Evolutionary conservation across 1,139 yeast species (phyloP).

Genomic region (Hyphopichia khmerensis): DNA sequence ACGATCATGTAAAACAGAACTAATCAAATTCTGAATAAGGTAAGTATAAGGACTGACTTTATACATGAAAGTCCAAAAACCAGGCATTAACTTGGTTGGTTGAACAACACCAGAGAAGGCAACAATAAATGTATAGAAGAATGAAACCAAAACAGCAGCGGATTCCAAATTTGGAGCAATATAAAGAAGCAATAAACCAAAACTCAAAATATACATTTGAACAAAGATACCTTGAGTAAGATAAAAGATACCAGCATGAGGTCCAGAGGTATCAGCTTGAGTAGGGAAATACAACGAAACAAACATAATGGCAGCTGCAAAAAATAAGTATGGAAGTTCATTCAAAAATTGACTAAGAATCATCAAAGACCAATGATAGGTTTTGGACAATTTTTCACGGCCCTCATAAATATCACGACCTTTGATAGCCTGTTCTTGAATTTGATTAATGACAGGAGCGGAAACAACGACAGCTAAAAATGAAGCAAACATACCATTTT

Average conservation of each 20-base stretch:
- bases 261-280: conserved; percentile 28
- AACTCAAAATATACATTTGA: conserved; percentile 33
- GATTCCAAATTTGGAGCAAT: conserved; percentile 37
- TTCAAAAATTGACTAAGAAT: conserved; percentile 63
- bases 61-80: conserved; percentile 40
- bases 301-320: conserved; percentile 64
- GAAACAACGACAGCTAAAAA: conserved; percentile 54
- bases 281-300: conserved; percentile 82
- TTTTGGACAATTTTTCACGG: conserved; percentile 30
- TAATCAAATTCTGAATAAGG: conserved; percentile 49
- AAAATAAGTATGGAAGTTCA: conserved; percentile 74
- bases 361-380: conserved; percentile 28
- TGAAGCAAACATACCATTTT: conserved; percentile 49
- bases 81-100: conserved; percentile 24
- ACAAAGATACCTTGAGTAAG: conserved; percentile 46
- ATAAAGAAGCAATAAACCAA: conserved; percentile 39
- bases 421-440: conserved; percentile 28
- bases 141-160: conserved; percentile 33
- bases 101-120: conserved; percentile 36
- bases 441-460: conserved; percentile 54
- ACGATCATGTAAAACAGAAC: conserved; percentile 25
- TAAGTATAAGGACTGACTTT: conserved; percentile 31
- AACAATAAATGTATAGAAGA: conserved; percentile 28
- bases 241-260: conserved; percentile 53
- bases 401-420: conserved; percentile 38